Evolutionary conservation across 768 basidiomycete species (phyloP).

Genomic region (Terana coerulea): DNA sequence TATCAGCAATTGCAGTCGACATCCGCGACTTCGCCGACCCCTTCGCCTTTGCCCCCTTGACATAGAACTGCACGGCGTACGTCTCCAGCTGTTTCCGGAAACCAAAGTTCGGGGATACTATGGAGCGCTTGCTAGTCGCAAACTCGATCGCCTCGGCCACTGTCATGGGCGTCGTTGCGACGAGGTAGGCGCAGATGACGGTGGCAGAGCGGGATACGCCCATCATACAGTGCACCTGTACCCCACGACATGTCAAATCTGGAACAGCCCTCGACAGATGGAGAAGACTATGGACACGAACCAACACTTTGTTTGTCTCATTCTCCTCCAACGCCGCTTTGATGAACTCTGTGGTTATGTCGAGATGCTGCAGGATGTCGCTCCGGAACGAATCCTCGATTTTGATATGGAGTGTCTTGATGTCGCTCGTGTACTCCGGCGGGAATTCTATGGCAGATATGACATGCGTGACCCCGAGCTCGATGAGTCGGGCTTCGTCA

Average conservation of each 20-base stretch:
- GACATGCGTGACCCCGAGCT: constrained; percentile 70
- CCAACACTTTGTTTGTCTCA: constrained; percentile 44
- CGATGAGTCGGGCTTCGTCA: constrained; percentile 41
- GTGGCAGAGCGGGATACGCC: constrained; percentile 76
- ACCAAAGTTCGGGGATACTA: constrained; percentile 64
- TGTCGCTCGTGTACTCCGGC: constrained; percentile 34
- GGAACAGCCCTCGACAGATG: not conserved
- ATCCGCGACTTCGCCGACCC: not conserved
- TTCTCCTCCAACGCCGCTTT: constrained; percentile 41
- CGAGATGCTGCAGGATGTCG: constrained; percentile 45
- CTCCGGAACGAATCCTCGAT: constrained; percentile 38
- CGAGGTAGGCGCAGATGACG: constrained; percentile 66
- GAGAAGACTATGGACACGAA: constrained; percentile 28
- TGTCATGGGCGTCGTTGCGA: constrained; percentile 45
- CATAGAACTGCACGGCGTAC: constrained; percentile 27
- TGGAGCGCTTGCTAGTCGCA: constrained; percentile 51
- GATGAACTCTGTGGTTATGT: constrained; percentile 51
- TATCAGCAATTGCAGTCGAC: not conserved
- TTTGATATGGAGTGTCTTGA: constrained; percentile 50
- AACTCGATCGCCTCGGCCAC: constrained; percentile 51
- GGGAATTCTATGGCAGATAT: constrained; percentile 57
- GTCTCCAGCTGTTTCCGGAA: constrained; percentile 55
- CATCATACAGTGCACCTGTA: constrained; percentile 72
- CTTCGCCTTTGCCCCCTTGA: not conserved
- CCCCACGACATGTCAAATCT: not conserved